These are phyloP conservation scores for Francoa sonchifolia DNA, from an alignment of 441 rosid genomes.

Conservation along the genomic window DNA sequence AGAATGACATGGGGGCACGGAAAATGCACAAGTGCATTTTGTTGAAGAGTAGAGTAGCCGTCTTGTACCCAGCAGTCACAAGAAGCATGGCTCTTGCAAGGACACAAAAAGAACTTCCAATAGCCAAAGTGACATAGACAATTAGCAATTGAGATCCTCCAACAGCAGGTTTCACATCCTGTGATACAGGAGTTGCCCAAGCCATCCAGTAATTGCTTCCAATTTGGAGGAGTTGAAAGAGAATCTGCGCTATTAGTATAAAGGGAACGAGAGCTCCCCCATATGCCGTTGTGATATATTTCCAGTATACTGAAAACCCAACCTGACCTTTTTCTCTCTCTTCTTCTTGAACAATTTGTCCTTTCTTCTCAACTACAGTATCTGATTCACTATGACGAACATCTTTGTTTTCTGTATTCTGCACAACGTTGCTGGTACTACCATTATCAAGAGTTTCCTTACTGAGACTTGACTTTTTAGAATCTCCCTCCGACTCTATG, in stretches of 20 bases:
- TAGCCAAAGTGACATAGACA: conserved; percentile 57
- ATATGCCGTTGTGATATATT: conserved; percentile 59
- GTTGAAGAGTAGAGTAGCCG: conserved; percentile 77
- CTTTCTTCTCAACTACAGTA: conserved; percentile 28
- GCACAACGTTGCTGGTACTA: conserved; percentile 11
- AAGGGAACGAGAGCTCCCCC: conserved; percentile 81
- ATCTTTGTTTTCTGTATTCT: conserved; percentile 27
- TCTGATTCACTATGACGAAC: conserved; percentile 23
- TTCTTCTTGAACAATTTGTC: conserved; percentile 79
- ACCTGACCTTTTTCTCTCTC: conserved; percentile 91
- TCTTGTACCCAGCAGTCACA: conserved; percentile 56
- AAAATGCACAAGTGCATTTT: conserved; percentile 77
- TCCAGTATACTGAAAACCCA: conserved; percentile 61
- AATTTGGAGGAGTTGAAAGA: conserved; percentile 67
- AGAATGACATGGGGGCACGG: conserved; percentile 88
- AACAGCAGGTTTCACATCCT: conserved; percentile 44
- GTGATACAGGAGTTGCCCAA: conserved; percentile 69
- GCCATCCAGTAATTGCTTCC: conserved; percentile 96
- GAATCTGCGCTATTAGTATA: conserved; percentile 45
- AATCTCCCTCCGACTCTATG: conserved; percentile 19
- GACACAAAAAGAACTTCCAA: conserved; percentile 64
- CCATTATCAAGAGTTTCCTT: conserved; percentile 12
- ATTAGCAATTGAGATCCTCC: conserved; percentile 29
- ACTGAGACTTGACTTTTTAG: conserved; percentile 17
- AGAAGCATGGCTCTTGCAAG: conserved; percentile 53